Base-by-base conservation (phyloP, 352 stramenopile genomes). In the Phytophthora melonis region DNA sequence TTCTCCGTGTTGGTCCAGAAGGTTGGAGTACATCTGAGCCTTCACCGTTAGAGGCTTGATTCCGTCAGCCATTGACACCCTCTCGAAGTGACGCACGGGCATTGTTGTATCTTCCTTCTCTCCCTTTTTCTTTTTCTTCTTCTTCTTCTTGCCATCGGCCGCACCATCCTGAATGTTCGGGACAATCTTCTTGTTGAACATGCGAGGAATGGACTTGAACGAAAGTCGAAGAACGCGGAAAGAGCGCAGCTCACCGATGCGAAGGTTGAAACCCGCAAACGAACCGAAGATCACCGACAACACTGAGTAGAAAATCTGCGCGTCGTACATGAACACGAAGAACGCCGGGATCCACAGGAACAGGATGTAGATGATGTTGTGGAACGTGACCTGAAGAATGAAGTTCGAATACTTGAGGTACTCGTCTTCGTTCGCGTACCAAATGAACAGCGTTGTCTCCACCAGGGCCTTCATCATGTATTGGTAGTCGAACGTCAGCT, bases 161-260 rank as follows among this genome's bases (percentile, higher is more conserved):
- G 68, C 65, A 9, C 69, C 76, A 57, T 95, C 89, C 25, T 92
- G 83, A 66, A 96, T 92, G 68, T 96, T 96, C 36, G 87, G 83
- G 19, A 96, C 88, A 63, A 96, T 90, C 62, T 96, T 96, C 75
- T 93, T 90, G 78, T 96, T 96, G 66, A 96, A 96, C 70, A 95
- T 88, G 25, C 88, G 75, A 18, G 89, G 89, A 62, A 96, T 96
- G 23, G 82, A 93, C 83, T 95, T 95, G 75, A 96, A 96, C 39
- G 89, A 88, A 21, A 93, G 70, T 10, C 89, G 88, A 9, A 96
- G 74, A 21, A 96, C 86, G 41, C 89, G 86, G 83, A 96, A 96
- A 10, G 89, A 96, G 11, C 89, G 88, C 25, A 96, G 60, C 34
- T 96, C 89, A 78, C 89, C 89, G 23, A 96, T 95, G 30, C 88